phyloP scores from a whole-genome alignment of 257 asterid species.

The Gentiana macrophylla region DNA sequence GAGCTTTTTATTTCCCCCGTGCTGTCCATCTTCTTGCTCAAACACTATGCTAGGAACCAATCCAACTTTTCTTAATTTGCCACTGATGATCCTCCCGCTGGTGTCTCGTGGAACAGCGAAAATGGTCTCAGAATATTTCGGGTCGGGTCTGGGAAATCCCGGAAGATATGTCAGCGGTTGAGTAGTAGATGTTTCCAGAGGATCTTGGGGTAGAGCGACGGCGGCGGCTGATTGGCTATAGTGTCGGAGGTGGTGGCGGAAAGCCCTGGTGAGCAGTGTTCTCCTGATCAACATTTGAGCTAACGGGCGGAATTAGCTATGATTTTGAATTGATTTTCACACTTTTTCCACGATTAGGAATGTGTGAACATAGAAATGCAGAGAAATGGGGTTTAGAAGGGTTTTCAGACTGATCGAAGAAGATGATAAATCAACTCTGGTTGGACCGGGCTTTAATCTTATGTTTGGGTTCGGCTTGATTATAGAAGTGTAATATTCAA shows the following conservation, averaged over 20 bases:
- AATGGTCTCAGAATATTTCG: slow-evolving; percentile 66
- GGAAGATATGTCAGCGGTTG: slow-evolving; percentile 41
- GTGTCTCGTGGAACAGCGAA: slow-evolving; percentile 54
- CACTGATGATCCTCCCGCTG: slow-evolving; percentile 65
- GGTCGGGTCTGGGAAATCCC: slow-evolving; percentile 69
- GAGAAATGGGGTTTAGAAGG: slow-evolving; percentile 38
- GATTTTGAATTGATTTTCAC: too few species aligned
- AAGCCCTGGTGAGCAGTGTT: slow-evolving; percentile 27
- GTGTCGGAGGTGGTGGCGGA: slow-evolving; percentile 22
- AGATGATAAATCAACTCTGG: too few species aligned
- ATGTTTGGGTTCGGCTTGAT: too few species aligned
- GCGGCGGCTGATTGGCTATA: slow-evolving; percentile 36
- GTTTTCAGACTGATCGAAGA: slow-evolving; percentile 2
- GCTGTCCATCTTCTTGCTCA: slow-evolving; percentile 91
- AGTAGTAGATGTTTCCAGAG: slow-evolving; percentile 1
- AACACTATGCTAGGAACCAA: slow-evolving; percentile 84
- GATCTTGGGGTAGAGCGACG: slow-evolving; percentile 37
- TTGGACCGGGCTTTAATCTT: too few species aligned
- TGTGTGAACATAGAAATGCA: too few species aligned
- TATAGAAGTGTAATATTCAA: too few species aligned
- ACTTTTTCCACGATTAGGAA: too few species aligned
- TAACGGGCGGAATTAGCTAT: not conserved
- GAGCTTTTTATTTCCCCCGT: slow-evolving; percentile 91
- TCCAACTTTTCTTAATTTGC: slow-evolving; percentile 60
- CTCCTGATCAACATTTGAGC: slow-evolving; percentile 68